Evolutionary conservation across 768 basidiomycete species (phyloP).

Genomic region (Macrolepiota albuminosa): DNA sequence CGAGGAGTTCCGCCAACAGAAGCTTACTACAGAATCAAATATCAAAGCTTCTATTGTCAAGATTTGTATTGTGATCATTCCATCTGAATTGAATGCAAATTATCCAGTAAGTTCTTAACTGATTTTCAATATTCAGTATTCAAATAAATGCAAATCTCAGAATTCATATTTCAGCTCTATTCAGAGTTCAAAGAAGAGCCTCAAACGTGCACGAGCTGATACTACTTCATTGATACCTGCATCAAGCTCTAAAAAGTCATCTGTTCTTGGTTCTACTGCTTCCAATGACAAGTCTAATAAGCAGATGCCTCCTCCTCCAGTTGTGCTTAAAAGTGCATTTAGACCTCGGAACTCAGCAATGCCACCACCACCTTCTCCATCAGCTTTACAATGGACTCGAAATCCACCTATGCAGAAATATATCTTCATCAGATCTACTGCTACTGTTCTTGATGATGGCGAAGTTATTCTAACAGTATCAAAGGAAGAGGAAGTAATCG

Average conservation of each 20-base stretch:
- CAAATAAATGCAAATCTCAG: not conserved
- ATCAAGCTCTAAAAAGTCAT: not conserved
- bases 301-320: no score
- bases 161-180: not conserved
- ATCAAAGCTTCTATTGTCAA: not conserved
- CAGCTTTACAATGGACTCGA: not conserved
- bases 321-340: constrained; percentile 1
- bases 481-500: not conserved
- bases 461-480: not conserved
- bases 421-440: not conserved
- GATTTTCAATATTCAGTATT: not conserved
- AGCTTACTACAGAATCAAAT: not conserved
- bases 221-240: not conserved
- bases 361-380: not conserved
- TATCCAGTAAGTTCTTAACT: not conserved
- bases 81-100: not conserved
- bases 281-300: no score
- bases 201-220: not conserved
- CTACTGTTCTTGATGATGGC: not conserved
- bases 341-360: not conserved
- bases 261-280: not conserved
- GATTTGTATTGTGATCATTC: not conserved
- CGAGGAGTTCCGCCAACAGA: not conserved
- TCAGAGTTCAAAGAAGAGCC: not conserved
- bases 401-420: not conserved